These are phyloP conservation scores for Medicago arabica DNA, from an alignment of 306 rosid genomes.

Conservation along the genomic window DNA sequence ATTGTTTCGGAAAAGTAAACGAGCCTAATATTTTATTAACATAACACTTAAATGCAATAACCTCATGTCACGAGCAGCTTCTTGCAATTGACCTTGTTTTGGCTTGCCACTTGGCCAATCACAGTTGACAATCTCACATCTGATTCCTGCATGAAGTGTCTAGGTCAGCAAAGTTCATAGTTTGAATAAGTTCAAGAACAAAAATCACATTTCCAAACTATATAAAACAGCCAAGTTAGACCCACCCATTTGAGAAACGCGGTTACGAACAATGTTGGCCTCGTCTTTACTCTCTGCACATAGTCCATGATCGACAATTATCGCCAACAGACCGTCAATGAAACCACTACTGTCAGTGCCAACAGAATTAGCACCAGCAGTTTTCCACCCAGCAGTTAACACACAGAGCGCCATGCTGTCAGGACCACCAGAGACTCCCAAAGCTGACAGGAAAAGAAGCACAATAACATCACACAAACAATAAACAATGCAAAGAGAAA, in stretches of 20 bases:
- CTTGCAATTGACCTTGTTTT: conserved; percentile 89
- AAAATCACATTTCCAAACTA: conserved; percentile 20
- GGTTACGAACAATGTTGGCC: conserved; percentile 62
- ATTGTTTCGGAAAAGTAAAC: not conserved
- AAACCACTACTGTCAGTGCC: conserved; percentile 51
- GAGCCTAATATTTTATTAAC: not conserved
- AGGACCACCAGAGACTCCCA: conserved; percentile 99
- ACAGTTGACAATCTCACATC: conserved; percentile 71
- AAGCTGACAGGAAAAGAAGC: conserved; percentile 53
- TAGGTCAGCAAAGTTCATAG: conserved; percentile 35
- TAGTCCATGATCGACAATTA: conserved; percentile 88
- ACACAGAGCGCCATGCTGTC: conserved; percentile 91
- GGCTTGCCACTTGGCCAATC: conserved; percentile 88
- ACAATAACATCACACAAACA: conserved; percentile 29
- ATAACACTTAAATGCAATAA: conserved; percentile 18
- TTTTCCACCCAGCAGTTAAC: conserved; percentile 79
- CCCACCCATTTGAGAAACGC: conserved; percentile 79
- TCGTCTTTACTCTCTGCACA: conserved; percentile 90
- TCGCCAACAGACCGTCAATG: conserved; percentile 76
- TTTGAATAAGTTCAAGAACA: conserved; percentile 24
- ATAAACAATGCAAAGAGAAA: conserved; percentile 22
- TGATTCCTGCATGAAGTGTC: conserved; percentile 62
- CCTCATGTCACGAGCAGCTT: conserved; percentile 98
- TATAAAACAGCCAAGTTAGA: conserved; percentile 15
- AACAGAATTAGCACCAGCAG: conserved; percentile 49